phyloP scores from a whole-genome alignment of 106 monocot genomes.

The Apostasia shenzhenica region DNA sequence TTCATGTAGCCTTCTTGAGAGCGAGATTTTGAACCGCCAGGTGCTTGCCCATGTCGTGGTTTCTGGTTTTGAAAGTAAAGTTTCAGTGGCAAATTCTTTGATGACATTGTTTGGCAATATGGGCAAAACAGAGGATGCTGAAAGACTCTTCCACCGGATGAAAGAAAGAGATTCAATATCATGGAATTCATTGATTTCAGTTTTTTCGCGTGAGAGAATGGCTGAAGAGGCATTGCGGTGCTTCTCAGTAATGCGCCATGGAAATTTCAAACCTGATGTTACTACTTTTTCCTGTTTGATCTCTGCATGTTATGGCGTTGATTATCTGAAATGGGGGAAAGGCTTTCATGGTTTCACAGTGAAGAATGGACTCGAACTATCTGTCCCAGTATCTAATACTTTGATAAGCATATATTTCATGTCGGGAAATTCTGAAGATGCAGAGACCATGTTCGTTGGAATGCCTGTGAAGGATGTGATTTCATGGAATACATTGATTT shows the following conservation, averaged over 20 bases:
- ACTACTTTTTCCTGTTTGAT: conserved; percentile 75
- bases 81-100: conserved; percentile 71
- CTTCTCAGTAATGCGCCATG: conserved; percentile 48
- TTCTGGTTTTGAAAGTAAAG: conserved; percentile 48
- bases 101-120: conserved; percentile 50
- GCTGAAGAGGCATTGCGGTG: conserved; percentile 33
- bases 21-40: conserved; percentile 44
- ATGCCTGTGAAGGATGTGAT: conserved; percentile 67
- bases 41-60: conserved; percentile 57
- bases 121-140: conserved; percentile 39
- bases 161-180: conserved; percentile 50
- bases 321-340: conserved; percentile 42
- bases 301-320: conserved; percentile 31
- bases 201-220: conserved; percentile 49
- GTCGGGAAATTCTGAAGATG: conserved; percentile 31
- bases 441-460: conserved; percentile 40
- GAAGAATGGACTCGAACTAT: conserved; percentile 34
- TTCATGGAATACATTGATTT: conserved; percentile 79
- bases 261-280: conserved; percentile 35
- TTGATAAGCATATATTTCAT: conserved; percentile 64
- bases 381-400: conserved; percentile 49
- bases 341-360: conserved; percentile 51
- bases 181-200: conserved; percentile 82
- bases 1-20: conserved; percentile 43
- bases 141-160: conserved; percentile 49